Conservation (phyloP, 1,139 yeast species). For the Sugiyamaella grinbergsii region DNA sequence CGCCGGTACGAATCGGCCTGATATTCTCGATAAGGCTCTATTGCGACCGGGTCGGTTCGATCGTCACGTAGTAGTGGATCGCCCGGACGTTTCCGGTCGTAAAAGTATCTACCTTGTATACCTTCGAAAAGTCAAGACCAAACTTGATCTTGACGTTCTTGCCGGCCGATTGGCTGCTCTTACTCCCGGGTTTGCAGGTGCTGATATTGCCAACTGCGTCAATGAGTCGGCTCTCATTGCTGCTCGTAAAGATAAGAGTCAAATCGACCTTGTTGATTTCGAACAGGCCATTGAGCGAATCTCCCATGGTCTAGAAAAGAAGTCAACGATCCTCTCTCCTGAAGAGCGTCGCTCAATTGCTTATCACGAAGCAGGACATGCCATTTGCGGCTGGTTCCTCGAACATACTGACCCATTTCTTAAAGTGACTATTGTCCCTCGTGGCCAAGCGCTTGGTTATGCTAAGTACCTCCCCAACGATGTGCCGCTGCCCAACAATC, state of each 20-base stretch:
- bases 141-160: slow-evolving; percentile 54
- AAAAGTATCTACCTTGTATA: slow-evolving; percentile 88
- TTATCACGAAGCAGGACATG: slow-evolving; percentile 98
- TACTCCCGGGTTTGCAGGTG: slow-evolving; percentile 98
- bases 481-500: slow-evolving; percentile 73
- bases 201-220: slow-evolving; percentile 95
- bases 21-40: slow-evolving; percentile 86
- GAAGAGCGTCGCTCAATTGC: slow-evolving; percentile 92
- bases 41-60: slow-evolving; percentile 98
- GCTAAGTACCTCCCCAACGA: slow-evolving; percentile 97
- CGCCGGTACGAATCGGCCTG: slow-evolving; percentile 96
- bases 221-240: slow-evolving; percentile 97
- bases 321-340: slow-evolving; percentile 77
- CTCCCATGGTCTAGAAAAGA: slow-evolving; percentile 93
- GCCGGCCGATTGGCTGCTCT: slow-evolving; percentile 89
- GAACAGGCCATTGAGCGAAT: slow-evolving; percentile 97
- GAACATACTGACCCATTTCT: slow-evolving; percentile 87
- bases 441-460: slow-evolving; percentile 97
- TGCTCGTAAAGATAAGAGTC: slow-evolving; percentile 73
- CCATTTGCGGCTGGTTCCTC: slow-evolving; percentile 95
- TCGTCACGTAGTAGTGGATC: slow-evolving; percentile 86
- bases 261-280: slow-evolving; percentile 74
- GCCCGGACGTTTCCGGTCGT: slow-evolving; percentile 92
- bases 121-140: slow-evolving; percentile 64
- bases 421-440: slow-evolving; percentile 93